Conservation (phyloP, 140 eudicot genomes). For the Senecio squalidus region DNA sequence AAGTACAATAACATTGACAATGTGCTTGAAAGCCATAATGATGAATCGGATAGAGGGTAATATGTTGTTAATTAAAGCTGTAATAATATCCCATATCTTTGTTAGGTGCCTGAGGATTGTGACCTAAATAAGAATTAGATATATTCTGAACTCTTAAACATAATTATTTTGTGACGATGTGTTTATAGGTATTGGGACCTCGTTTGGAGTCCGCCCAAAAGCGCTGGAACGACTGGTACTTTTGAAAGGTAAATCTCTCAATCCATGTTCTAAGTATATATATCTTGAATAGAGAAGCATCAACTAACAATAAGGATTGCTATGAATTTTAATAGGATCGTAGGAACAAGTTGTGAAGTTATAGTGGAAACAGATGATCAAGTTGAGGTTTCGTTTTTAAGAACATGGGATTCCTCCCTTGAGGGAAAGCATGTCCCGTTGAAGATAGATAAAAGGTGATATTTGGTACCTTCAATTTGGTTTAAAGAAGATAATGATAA, state of each 20-base stretch:
- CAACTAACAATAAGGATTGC: not conserved
- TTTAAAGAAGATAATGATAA: not conserved
- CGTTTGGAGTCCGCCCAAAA: slow-evolving; percentile 62
- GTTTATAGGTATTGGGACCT: slow-evolving; percentile 72
- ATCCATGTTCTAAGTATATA: not conserved
- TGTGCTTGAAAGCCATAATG: slow-evolving; percentile 35
- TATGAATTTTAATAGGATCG: slow-evolving; percentile 34
- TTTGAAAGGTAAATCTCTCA: slow-evolving; percentile 45
- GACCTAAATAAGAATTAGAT: too few relatives aligned
- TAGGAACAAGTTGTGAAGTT: slow-evolving; percentile 51
- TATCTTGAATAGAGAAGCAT: not conserved
- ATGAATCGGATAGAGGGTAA: slow-evolving; percentile 54
- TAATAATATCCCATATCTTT: too few relatives aligned
- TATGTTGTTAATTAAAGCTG: too few relatives aligned
- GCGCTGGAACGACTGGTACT: slow-evolving; percentile 44
- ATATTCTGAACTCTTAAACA: too few relatives aligned
- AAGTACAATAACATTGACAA: slow-evolving; percentile 47
- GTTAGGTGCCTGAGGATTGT: too few relatives aligned
- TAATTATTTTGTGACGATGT: not conserved
- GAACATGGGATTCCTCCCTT: slow-evolving; percentile 56
- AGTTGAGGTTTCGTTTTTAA: slow-evolving; percentile 68
- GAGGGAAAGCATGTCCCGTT: slow-evolving; percentile 51
- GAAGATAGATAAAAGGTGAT: slow-evolving; percentile 71
- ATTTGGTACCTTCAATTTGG: not conserved
- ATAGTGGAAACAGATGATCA: slow-evolving; percentile 58